Conservation (phyloP, 176 grass and related monocot genomes). For the Guadua angustifolia region DNA sequence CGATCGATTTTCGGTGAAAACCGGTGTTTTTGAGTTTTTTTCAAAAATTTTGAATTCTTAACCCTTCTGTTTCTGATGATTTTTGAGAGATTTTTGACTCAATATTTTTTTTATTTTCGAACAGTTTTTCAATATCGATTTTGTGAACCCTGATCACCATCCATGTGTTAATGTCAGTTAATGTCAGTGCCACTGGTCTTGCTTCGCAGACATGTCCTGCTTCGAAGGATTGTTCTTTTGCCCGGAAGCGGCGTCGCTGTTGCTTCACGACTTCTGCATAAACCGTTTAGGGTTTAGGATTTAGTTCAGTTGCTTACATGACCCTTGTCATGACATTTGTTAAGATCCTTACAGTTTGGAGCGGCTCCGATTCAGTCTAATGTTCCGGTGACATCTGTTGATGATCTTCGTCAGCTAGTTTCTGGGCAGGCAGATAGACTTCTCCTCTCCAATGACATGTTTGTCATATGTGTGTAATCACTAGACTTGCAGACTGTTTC, state of each 20-base stretch:
- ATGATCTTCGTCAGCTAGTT: constrained; percentile 52
- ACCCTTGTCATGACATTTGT: constrained; percentile 30
- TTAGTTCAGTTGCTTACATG: background rate
- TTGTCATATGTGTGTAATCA: constrained; percentile 13
- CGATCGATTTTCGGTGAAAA: no score
- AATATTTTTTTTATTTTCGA: no score
- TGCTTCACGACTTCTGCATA: constrained; percentile 86
- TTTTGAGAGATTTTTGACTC: no score
- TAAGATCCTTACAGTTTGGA: constrained; percentile 66
- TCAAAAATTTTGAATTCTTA: no score
- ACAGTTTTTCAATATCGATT: no score
- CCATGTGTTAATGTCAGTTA: background rate
- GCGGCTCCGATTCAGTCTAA: constrained; percentile 63
- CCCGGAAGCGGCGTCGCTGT: constrained; percentile 65
- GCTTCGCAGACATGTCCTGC: constrained; percentile 77
- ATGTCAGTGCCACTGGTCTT: constrained; percentile 6
- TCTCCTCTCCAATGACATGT: background rate
- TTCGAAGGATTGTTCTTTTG: constrained; percentile 89
- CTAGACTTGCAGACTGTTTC: background rate
- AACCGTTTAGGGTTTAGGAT: no score
- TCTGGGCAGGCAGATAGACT: background rate
- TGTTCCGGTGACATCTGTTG: constrained; percentile 61
- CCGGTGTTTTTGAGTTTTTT: no score
- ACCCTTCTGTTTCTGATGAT: no score
- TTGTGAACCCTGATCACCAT: no score